Base-by-base conservation (phyloP, 345 rosid species). In the Arabidopsis suecica region DNA sequence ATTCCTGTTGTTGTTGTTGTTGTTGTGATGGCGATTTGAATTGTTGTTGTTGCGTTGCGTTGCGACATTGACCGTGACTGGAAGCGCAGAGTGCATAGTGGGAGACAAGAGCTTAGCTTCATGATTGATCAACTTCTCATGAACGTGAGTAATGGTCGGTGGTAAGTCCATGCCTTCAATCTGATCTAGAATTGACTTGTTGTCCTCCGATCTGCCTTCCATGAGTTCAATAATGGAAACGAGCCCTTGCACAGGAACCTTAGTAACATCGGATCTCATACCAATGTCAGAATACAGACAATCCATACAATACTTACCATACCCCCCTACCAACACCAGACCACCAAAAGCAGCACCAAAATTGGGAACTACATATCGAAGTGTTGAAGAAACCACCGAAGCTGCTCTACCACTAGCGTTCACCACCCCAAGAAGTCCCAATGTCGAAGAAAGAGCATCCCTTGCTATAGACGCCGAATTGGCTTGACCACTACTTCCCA, bases 401-500 rank as follows among this genome's bases (percentile, higher is more conserved):
- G 45, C 63, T 59, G n/a, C 28, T 59, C 11, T 59, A 59, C 30
- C 63, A 56, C 38, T 5, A 9, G 23, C 1, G 12, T 56, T 56
- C 3, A 32, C 3, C 3, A 9, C 0, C 6, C 63, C 28, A 9
- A 16, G 2, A 36, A 36, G 44, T 2, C 2, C 3, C 0, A 59
- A 0, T 5, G 64, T 37, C 45, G n/a, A 18, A 36, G 64, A 3
- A 59, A 10, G 0, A 36, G 20, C 64, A 59, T 0, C 5, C 0
- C 30, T 0, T 2, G 64, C 64, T 36, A 36, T 30, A 18, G 45
- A 4, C 14, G 64, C 64, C 2, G 78, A 18, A 32, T 23, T 53
- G 3, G 91, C 93, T 76, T 92, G 96, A 10, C 97, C 96, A 42
- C 93, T 89, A 22, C 89, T 81, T 28, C 93, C 97, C 18, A 61